A percentile compares a stretch with the other conserved stretches of the same genome.
Evolutionary conservation across 106 monocot species (phyloP).

Genomic region (Acanthochlamys bracteata): DNA sequence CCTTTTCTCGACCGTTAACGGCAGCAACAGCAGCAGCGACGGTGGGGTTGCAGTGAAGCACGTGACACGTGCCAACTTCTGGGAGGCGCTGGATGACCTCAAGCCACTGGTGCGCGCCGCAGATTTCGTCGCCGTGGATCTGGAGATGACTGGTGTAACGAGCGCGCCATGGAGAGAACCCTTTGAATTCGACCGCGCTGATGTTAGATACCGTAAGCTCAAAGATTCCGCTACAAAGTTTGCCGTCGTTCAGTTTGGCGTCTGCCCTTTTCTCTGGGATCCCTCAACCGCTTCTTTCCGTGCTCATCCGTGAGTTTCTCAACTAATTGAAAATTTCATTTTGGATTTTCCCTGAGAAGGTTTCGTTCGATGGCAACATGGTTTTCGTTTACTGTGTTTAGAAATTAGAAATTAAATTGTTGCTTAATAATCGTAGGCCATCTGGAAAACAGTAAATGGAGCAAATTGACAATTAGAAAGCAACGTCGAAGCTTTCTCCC

Average conservation of each 20-base stretch:
- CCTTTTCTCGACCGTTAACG: slow-evolving; percentile 3
- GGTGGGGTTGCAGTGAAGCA: slow-evolving; percentile 52
- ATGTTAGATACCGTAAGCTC: slow-evolving; percentile 82
- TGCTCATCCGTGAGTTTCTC: slow-evolving; percentile 56
- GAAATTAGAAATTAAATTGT: no score
- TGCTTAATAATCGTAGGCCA: no score
- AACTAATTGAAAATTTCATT: no score
- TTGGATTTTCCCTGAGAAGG: no score
- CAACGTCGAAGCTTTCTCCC: no score
- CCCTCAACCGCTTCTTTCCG: slow-evolving; percentile 33
- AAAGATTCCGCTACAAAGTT: slow-evolving; percentile 86
- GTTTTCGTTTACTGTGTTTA: no score
- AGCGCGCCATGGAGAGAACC: slow-evolving; percentile 87
- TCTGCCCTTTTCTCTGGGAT: slow-evolving; percentile 95
- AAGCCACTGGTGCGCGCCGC: slow-evolving; percentile 40
- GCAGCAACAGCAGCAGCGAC: neutral
- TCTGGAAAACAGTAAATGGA: no score
- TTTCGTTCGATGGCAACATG: no score
- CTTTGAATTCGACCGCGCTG: slow-evolving; percentile 73
- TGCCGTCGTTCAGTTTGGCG: slow-evolving; percentile 74
- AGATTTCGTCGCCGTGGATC: slow-evolving; percentile 83
- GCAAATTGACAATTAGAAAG: no score
- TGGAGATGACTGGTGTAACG: slow-evolving; percentile 92
- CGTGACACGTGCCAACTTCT: slow-evolving; percentile 71
- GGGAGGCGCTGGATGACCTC: slow-evolving; percentile 42